Evolutionary conservation across 768 basidiomycete genomes (phyloP).

Genomic region (Podaxis carcinomalis): DNA sequence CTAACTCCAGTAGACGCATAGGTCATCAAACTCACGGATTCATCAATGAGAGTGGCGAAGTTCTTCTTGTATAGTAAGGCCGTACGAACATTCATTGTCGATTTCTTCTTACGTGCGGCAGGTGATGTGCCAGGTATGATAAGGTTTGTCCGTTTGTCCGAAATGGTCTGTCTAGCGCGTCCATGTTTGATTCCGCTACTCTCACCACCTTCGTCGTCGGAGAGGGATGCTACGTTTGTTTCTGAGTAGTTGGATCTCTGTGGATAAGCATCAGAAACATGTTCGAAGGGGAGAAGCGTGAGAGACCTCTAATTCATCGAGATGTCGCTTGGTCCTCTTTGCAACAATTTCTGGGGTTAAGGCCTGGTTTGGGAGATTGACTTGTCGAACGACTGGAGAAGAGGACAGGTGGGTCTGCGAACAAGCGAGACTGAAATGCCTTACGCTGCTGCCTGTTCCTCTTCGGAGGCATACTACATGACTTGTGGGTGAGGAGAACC

Average conservation of each 20-base stretch:
- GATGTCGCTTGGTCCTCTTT: conserved; percentile 70
- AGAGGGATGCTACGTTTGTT: conserved; percentile 36
- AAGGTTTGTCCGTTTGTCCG: conserved; percentile 60
- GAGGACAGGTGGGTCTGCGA: background rate
- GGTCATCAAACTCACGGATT: conserved; percentile 56
- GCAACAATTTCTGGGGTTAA: conserved; percentile 65
- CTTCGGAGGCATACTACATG: conserved; percentile 39
- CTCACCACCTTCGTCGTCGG: conserved; percentile 38
- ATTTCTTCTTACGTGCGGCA: conserved; percentile 67
- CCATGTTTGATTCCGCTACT: conserved; percentile 51
- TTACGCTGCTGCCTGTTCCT: conserved; percentile 46
- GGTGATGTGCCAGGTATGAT: conserved; percentile 43
- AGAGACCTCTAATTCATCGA: conserved; percentile 80
- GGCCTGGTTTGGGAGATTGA: conserved; percentile 34
- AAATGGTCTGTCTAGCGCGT: conserved; percentile 72
- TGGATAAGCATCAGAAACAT: conserved; percentile 11
- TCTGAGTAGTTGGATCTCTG: conserved; percentile 80
- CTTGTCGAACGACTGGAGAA: conserved; percentile 43
- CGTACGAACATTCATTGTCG: conserved; percentile 74
- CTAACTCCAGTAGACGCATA: background rate
- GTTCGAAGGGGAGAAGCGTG: conserved; percentile 1
- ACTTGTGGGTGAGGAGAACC: conserved; percentile 7
- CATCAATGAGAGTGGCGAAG: conserved; percentile 66
- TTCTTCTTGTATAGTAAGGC: conserved; percentile 83
- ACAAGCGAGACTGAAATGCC: conserved; percentile 13